Evolutionary conservation across 2,329 filamentous ascomycete species (phyloP).

Genomic region (Fusarium succisae): DNA sequence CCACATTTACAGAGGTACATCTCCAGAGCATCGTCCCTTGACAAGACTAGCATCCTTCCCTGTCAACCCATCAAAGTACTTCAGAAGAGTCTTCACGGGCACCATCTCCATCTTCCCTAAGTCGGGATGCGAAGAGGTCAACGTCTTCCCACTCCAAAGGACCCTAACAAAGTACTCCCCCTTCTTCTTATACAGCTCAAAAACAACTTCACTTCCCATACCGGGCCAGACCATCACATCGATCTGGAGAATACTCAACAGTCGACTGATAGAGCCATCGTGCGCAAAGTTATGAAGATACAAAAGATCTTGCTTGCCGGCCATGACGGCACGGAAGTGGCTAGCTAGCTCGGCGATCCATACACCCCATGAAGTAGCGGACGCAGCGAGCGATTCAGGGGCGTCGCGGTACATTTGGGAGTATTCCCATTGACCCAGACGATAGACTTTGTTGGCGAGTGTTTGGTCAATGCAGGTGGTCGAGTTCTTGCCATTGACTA

Average conservation of each 20-base stretch:
- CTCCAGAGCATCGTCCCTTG: conserved; percentile 44
- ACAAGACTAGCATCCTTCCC: conserved; percentile 61
- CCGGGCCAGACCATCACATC: conserved; percentile 85
- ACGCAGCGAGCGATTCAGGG: conserved; percentile 68
- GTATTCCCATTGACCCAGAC: conserved; percentile 84
- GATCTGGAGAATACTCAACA: conserved; percentile 73
- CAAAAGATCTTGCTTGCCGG: conserved; percentile 50
- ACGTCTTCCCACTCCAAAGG: conserved; percentile 73
- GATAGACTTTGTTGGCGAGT: conserved; percentile 75
- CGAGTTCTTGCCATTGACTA: conserved; percentile 55
- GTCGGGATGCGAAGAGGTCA: conserved; percentile 73
- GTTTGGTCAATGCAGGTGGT: conserved; percentile 68
- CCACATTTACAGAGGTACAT: neutral
- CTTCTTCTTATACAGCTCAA: conserved; percentile 70
- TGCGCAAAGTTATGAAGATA: conserved; percentile 85
- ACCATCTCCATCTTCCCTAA: conserved; percentile 79
- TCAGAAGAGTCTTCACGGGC: conserved; percentile 69
- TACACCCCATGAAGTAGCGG: conserved; percentile 71
- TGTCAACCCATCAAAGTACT: conserved; percentile 76
- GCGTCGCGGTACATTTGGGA: conserved; percentile 78
- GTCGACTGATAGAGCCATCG: conserved; percentile 74
- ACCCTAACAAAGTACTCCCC: conserved; percentile 68
- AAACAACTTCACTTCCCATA: conserved; percentile 81
- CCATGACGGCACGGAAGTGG: conserved; percentile 67
- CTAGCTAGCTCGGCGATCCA: conserved; percentile 77